Percentiles rank a stretch among this genome's conserved stretches.
Conservation (phyloP, 2,329 filamentous ascomycete genomes). For the Emydomyces testavorans region DNA sequence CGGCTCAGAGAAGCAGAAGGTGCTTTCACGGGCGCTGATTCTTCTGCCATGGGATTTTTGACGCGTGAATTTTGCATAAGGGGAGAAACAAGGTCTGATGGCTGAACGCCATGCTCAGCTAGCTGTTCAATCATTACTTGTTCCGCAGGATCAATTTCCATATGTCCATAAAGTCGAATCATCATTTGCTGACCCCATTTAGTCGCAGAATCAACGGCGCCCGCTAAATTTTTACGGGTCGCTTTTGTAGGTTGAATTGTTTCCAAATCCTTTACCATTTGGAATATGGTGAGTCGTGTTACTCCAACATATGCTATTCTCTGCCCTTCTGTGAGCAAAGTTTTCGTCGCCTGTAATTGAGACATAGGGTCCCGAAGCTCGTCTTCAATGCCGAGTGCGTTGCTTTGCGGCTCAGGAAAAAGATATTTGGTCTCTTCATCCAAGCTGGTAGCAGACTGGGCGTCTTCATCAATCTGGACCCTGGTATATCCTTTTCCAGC, state of each 20-base stretch:
- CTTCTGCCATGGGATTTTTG: constrained; percentile 73
- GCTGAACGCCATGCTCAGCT: constrained; percentile 78
- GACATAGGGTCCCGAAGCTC: constrained; percentile 74
- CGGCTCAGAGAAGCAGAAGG: background rate
- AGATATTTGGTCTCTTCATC: constrained; percentile 95
- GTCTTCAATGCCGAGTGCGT: constrained; percentile 53
- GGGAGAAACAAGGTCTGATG: constrained; percentile 68
- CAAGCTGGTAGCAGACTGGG: constrained; percentile 84
- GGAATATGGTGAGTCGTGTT: constrained; percentile 65
- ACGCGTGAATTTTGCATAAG: constrained; percentile 88
- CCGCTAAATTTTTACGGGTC: constrained; percentile 58
- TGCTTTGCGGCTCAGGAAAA: constrained; percentile 61
- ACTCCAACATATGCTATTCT: constrained; percentile 92
- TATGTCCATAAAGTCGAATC: constrained; percentile 84
- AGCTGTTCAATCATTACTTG: constrained; percentile 99
- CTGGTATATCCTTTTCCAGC: constrained; percentile 92
- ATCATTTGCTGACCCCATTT: constrained; percentile 99
- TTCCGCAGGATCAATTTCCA: constrained; percentile 81
- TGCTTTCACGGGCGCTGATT: constrained; percentile 7
- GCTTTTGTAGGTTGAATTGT: constrained; percentile 49
- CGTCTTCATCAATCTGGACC: constrained; percentile 91
- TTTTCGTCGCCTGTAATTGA: constrained; percentile 92
- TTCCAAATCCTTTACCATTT: constrained; percentile 61
- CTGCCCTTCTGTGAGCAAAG: constrained; percentile 87
- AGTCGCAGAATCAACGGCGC: constrained; percentile 64